Evolutionary conservation across 2,329 filamentous ascomycete species (phyloP), one percentile per base, ranked within the genome.

Genomic region (Polychaeton citri): DNA sequence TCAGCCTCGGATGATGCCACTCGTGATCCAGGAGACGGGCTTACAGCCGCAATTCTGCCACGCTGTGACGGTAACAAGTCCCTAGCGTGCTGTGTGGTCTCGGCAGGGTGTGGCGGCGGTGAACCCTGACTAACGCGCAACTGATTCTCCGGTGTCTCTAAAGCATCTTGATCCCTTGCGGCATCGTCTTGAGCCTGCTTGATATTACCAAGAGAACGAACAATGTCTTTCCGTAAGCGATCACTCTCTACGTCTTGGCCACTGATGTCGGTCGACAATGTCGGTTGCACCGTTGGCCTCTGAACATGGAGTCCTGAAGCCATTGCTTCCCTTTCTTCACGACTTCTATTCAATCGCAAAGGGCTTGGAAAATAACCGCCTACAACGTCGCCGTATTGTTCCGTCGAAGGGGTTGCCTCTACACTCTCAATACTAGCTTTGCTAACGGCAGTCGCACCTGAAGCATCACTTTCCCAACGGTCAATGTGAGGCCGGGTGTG

Each of bases 201-300:
- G 1, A 34, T 33, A 10, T 35, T 34, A 37, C 68, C 76, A 2
- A 87, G 62, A 30, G 75, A 81, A 39, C 72, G 74, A 36, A 84
- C 74, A 37, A 87, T 87, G 47, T 87, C 82, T 40, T 83, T 78
- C 19, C 76, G 69, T 32, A 87, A 55, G 38, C 72, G 66, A 44
- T 87, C 81, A 48, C 72, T 85, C 48, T 85, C 80, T 44, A 78
- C 73, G 39, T 77, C 64, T 19, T 74, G 68, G 1, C 69, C 40
- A 12, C 36, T 43, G 16, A 44, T 46, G 28, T 49, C 44, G 13
- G 38, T 43, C 13, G 44, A 40, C 19, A 42, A 26, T 10, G 36
- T 45, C 10, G 40, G 43, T 24, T 40, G 30, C 2, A 31, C 30
- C 8, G 36, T 26, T 9, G 36, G 39, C 13, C 12, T 10, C 15